phyloP scores from a whole-genome alignment of 2,329 filamentous ascomycete genomes.

The Dothistroma pini region DNA sequence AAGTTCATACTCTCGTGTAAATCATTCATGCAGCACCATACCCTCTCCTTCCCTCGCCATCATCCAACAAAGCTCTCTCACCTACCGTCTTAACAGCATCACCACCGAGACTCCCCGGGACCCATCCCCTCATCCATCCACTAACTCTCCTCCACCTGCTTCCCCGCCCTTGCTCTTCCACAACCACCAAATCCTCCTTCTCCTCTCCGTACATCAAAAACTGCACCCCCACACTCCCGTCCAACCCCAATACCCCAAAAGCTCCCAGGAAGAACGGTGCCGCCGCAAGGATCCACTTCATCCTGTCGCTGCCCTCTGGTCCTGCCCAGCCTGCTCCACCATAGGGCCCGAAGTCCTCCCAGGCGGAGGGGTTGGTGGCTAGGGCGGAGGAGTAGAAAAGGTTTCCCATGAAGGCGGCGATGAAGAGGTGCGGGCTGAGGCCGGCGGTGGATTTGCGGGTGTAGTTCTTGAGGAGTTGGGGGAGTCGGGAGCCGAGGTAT shows the following conservation, averaged over 20 bases:
- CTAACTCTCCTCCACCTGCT: slow-evolving; percentile 54
- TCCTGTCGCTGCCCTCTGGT: slow-evolving; percentile 50
- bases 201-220: slow-evolving; percentile 56
- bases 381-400: slow-evolving; percentile 63
- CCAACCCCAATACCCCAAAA: slow-evolving; percentile 60
- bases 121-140: slow-evolving; percentile 65
- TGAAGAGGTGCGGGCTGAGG: slow-evolving; percentile 60
- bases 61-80: slow-evolving; percentile 18
- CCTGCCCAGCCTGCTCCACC: slow-evolving; percentile 58
- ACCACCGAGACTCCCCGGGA: slow-evolving; percentile 48
- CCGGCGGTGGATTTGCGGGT: slow-evolving; percentile 60
- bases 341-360: slow-evolving; percentile 55
- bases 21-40: slow-evolving; percentile 22
- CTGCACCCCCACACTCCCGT: slow-evolving; percentile 60
- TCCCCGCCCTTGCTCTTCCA: slow-evolving; percentile 41
- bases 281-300: slow-evolving; percentile 56
- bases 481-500: slow-evolving; percentile 58
- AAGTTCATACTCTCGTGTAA: not conserved
- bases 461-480: slow-evolving; percentile 65
- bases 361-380: slow-evolving; percentile 61
- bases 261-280: slow-evolving; percentile 64
- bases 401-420: slow-evolving; percentile 65
- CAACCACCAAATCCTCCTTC: slow-evolving; percentile 46
- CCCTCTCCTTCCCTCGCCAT: slow-evolving; percentile 17
- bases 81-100: slow-evolving; percentile 35